Conservation (phyloP, 495 filamentous ascomycete species). For the Aspergillus saccharolyticus region DNA sequence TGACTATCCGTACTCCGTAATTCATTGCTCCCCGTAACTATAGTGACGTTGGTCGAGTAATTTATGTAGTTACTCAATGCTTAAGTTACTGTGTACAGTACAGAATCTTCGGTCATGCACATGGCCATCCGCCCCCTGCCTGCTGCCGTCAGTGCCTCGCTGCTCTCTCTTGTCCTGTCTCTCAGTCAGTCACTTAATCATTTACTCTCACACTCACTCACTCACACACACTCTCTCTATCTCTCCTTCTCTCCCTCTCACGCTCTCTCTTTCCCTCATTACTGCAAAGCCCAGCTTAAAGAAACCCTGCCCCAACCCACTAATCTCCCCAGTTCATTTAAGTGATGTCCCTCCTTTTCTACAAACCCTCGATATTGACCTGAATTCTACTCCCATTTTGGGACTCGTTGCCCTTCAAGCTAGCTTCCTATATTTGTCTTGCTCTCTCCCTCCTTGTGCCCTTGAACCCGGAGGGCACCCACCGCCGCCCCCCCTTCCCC, state of each 20-base stretch:
- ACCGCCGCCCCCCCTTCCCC: no score
- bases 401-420: background rate
- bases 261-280: background rate
- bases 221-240: no score
- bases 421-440: background rate
- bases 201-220: background rate
- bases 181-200: background rate
- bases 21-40: no score
- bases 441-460: background rate
- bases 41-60: no score
- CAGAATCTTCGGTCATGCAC: background rate
- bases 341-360: background rate
- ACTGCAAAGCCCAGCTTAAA: background rate
- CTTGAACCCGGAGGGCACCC: no score
- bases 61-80: no score
- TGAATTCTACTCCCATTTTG: background rate
- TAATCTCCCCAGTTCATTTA: background rate
- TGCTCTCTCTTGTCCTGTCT: background rate
- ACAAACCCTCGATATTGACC: background rate
- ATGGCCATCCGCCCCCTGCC: background rate
- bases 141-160: slow-evolving; percentile 1
- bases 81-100: no score
- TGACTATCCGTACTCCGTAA: no score
- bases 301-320: background rate
- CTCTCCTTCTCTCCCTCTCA: background rate